A percentile compares a stretch with the other conserved stretches of the same genome.
Conservation (phyloP, 768 basidiomycete genomes). For the Leucosporidium scottii region DNA sequence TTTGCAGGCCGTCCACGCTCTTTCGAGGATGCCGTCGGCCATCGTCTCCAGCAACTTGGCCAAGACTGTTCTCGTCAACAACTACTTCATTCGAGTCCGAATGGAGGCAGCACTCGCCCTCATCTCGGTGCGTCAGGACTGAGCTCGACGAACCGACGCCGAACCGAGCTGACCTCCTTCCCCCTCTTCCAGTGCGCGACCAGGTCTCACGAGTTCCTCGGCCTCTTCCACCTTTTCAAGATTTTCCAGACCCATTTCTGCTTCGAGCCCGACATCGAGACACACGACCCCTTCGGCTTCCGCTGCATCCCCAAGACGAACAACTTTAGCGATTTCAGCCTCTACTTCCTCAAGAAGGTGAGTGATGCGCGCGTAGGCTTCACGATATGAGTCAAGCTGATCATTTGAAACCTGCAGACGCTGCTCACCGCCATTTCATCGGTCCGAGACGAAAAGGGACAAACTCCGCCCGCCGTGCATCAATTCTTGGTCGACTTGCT, state of each 20-base stretch:
- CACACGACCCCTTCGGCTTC: conserved; percentile 75
- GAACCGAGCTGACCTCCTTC: background rate
- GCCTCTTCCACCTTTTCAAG: conserved; percentile 92
- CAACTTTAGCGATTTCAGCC: conserved; percentile 80
- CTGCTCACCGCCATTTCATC: conserved; percentile 75
- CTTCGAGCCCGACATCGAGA: conserved; percentile 49
- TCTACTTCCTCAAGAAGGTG: conserved; percentile 94
- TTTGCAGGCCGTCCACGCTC: conserved; percentile 74
- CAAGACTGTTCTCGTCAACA: conserved; percentile 85
- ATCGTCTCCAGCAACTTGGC: conserved; percentile 87
- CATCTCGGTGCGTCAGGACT: conserved; percentile 16
- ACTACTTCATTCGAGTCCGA: conserved; percentile 92
- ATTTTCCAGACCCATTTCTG: conserved; percentile 85
- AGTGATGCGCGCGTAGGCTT: conserved; percentile 29
- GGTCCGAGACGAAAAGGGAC: conserved; percentile 78
- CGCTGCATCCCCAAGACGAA: conserved; percentile 92
- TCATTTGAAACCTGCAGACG: conserved; percentile 47
- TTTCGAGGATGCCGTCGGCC: conserved; percentile 47
- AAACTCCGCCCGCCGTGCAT: conserved; percentile 74
- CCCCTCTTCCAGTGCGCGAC: conserved; percentile 64
- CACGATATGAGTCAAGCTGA: background rate
- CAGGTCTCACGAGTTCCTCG: conserved; percentile 72
- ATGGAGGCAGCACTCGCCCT: conserved; percentile 87
- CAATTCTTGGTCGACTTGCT: conserved; percentile 85
- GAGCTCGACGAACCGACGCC: background rate